Conservation (phyloP, 2,329 filamentous ascomycete genomes). For the Alternaria metachromatica region DNA sequence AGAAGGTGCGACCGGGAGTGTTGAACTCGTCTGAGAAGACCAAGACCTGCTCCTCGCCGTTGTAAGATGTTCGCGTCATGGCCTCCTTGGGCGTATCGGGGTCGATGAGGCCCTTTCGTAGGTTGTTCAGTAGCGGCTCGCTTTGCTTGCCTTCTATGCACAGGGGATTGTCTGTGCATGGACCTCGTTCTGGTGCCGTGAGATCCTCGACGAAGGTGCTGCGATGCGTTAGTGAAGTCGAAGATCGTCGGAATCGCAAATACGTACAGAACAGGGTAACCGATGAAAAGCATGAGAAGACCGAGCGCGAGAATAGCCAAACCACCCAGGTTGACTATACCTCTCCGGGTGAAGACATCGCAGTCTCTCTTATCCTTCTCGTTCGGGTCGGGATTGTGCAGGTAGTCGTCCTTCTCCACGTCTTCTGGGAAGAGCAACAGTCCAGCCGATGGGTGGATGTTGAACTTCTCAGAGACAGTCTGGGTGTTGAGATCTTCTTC, state of each 20-base stretch:
- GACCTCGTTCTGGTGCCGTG: slow-evolving; percentile 42
- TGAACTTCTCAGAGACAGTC: slow-evolving; percentile 76
- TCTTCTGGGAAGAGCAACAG: slow-evolving; percentile 73
- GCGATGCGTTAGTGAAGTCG: slow-evolving; percentile 18
- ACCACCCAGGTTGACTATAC: slow-evolving; percentile 69
- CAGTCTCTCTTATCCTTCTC: slow-evolving; percentile 68
- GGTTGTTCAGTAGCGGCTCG: slow-evolving; percentile 63
- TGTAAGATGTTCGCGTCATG: slow-evolving; percentile 61
- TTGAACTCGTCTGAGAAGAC: slow-evolving; percentile 80
- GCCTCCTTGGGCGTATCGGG: slow-evolving; percentile 69
- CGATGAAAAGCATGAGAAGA: slow-evolving; percentile 70
- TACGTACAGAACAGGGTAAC: slow-evolving; percentile 72
- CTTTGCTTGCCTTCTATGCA: slow-evolving; percentile 59
- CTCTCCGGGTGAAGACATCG: slow-evolving; percentile 70
- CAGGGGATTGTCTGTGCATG: slow-evolving; percentile 53
- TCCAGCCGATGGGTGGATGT: slow-evolving; percentile 71
- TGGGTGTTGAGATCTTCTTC: slow-evolving; percentile 74
- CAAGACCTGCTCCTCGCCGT: slow-evolving; percentile 68
- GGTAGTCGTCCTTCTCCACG: slow-evolving; percentile 74
- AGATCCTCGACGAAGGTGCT: slow-evolving; percentile 65
- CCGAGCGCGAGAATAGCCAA: slow-evolving; percentile 66
- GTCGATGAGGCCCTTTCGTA: slow-evolving; percentile 68
- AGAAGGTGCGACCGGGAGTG: slow-evolving; percentile 70
- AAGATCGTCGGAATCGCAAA: background rate
- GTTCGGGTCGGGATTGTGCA: slow-evolving; percentile 73